Conservation (phyloP, 495 filamentous ascomycete species). For the Penicillium cosmopolitanum region DNA sequence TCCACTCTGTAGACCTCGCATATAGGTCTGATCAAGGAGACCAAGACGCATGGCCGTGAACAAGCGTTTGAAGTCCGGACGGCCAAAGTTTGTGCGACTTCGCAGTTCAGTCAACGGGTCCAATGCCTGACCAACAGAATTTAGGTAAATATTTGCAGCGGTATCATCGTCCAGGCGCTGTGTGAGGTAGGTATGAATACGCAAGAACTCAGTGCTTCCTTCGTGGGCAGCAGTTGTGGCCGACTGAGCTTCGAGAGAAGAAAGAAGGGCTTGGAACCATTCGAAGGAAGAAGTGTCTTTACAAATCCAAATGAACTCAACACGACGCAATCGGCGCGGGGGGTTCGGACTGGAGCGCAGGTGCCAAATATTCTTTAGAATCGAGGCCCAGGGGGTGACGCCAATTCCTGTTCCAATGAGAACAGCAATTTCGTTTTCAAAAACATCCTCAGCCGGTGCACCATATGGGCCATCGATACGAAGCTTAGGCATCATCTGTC, state of each 20-base stretch:
- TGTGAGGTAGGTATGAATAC: constrained; percentile 97
- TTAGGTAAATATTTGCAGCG: constrained; percentile 94
- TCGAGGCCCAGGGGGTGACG: constrained; percentile 96
- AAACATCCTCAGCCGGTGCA: constrained; percentile 88
- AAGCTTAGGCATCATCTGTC: constrained; percentile 83
- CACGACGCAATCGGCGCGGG: constrained; percentile 83
- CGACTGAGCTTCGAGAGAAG: constrained; percentile 87
- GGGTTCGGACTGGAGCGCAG: constrained; percentile 83
- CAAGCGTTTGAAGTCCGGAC: constrained; percentile 84
- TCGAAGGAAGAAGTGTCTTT: constrained; percentile 95
- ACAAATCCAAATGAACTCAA: constrained; percentile 99
- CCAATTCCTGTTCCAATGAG: constrained; percentile 97
- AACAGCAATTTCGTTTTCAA: constrained; percentile 97
- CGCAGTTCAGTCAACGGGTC: constrained; percentile 93
- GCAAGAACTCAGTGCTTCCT: constrained; percentile 81
- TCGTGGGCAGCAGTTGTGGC: constrained; percentile 67
- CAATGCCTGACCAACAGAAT: constrained; percentile 81
- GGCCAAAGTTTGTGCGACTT: constrained; percentile 90
- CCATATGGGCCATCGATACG: constrained; percentile 96
- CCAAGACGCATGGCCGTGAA: constrained; percentile 87
- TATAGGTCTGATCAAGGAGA: constrained; percentile 81
- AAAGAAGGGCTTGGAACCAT: constrained; percentile 96
- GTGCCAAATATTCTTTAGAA: constrained; percentile 99
- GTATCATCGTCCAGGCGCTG: constrained; percentile 90
- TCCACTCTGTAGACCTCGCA: constrained; percentile 72